Base-by-base conservation (phyloP, 371 early-diverging fungal species). In the Mucor piriformis region DNA sequence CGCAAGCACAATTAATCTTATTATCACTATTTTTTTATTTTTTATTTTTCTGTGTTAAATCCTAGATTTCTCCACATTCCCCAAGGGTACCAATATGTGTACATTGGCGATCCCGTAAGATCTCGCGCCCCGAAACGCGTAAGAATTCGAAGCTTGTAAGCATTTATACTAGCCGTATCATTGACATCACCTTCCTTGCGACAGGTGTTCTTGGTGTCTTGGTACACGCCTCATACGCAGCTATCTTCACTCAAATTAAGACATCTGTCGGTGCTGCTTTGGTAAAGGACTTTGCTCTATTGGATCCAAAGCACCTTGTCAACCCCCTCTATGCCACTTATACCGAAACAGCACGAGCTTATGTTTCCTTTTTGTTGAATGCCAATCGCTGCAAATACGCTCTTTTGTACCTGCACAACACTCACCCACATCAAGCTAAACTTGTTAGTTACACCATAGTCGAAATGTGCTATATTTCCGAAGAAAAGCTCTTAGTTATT, bases 111-210 rank as follows among this genome's bases (percentile, higher is more conserved):
- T 50, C 51, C 10, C 33, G 56, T 8, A 44, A 47, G 44, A 11
- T 46, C 10, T 5, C 44, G 8, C 32, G 35, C 3, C n/a, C 43
- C 34, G 55, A 55, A 33, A 20, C 44, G 6, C 27, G 55, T 5
- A 20, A 16, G n/a, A 27, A 16, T 13, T 29, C 55, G 8, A 42
- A 55, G n/a, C 2, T 18, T 1, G 15, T 61, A 33, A 50, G 56
- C n/a, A 32, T 50, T 10, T 55, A 55, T 12, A 35, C 56, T 12
- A 24, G 49, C 16, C 62, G 62, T 43, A 16, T 55, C 0, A 24
- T 62, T 18, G 62, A 57, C 42, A n/a, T 57, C 23, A 34, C 13
- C 10, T 57, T 48, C 23, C 58, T 50, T 8, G 58, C 35, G 18
- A 3, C 16, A 20, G 49, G 27, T n/a, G 43, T 50, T 3, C 20